phyloP scores from a whole-genome alignment of 345 rosid genomes.

The Crucihimalaya himalaica region DNA sequence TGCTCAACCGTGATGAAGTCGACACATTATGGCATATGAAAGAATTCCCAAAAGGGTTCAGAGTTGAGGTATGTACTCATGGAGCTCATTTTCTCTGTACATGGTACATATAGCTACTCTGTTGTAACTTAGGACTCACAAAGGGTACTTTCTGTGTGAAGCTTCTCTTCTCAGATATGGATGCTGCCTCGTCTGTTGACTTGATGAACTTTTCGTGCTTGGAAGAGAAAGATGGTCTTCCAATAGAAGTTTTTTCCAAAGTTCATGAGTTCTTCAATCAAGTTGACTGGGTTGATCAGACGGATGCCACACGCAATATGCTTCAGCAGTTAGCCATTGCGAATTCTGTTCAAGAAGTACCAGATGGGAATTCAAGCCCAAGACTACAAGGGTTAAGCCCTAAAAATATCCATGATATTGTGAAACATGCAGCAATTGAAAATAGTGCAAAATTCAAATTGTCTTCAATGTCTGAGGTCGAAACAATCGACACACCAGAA shows the following conservation, averaged over 20 bases:
- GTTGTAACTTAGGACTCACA: slow-evolving; percentile 34
- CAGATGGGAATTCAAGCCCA: slow-evolving; percentile 52
- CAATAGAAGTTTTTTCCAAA: slow-evolving; percentile 85
- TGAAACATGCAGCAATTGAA: slow-evolving; percentile 39
- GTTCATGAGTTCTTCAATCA: slow-evolving; percentile 88
- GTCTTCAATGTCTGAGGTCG: slow-evolving; percentile 44
- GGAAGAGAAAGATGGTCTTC: slow-evolving; percentile 89
- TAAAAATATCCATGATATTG: slow-evolving; percentile 44
- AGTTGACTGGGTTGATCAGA: slow-evolving; percentile 75
- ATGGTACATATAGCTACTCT: slow-evolving; percentile 11
- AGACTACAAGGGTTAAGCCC: slow-evolving; percentile 46
- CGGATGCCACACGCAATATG: slow-evolving; percentile 74
- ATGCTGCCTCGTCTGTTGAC: slow-evolving; percentile 72
- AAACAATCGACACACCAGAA: slow-evolving; percentile 33
- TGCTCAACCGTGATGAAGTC: slow-evolving; percentile 88
- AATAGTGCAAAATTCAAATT: slow-evolving; percentile 40
- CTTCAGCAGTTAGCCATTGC: slow-evolving; percentile 75
- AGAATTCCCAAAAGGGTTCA: slow-evolving; percentile 89
- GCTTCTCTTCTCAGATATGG: slow-evolving; percentile 97
- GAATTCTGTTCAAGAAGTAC: slow-evolving; percentile 48
- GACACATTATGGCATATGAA: slow-evolving; percentile 82
- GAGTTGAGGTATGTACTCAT: slow-evolving; percentile 72
- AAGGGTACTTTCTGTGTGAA: slow-evolving; percentile 45
- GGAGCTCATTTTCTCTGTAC: slow-evolving; percentile 5
- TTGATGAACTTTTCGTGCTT: slow-evolving; percentile 58